phyloP scores from a whole-genome alignment of 2,329 filamentous ascomycete species.

The Teratosphaeria epicoccoides region DNA sequence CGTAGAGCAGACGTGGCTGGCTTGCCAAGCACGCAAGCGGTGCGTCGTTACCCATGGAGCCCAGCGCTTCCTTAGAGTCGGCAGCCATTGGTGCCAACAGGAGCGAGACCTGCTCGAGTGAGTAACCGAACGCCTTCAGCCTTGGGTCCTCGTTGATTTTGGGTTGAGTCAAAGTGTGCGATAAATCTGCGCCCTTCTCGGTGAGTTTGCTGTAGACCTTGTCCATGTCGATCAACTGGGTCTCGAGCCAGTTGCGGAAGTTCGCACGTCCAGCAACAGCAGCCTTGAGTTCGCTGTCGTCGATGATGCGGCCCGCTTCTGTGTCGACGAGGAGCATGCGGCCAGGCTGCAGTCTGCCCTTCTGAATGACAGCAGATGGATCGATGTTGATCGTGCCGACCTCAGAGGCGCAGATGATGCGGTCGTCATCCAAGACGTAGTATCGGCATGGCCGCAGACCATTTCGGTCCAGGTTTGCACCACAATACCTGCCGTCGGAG shows the following conservation, averaged over 20 bases:
- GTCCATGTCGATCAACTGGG: constrained; percentile 72
- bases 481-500: constrained; percentile 90
- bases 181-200: constrained; percentile 51
- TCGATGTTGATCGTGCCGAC: constrained; percentile 89
- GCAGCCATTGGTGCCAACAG: constrained; percentile 91
- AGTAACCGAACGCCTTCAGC: constrained; percentile 82
- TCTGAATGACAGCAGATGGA: constrained; percentile 80
- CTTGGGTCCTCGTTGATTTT: constrained; percentile 75
- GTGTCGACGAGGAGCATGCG: constrained; percentile 96
- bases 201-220: constrained; percentile 55
- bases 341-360: constrained; percentile 85
- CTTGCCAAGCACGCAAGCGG: constrained; percentile 85
- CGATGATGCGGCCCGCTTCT: constrained; percentile 79
- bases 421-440: constrained; percentile 93
- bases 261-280: constrained; percentile 78
- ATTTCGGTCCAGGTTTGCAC: constrained; percentile 92
- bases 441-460: constrained; percentile 91
- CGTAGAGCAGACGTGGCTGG: constrained; percentile 77
- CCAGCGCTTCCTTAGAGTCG: constrained; percentile 91
- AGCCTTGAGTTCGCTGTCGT: constrained; percentile 82
- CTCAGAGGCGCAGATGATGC: constrained; percentile 94
- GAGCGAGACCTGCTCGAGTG: constrained; percentile 86
- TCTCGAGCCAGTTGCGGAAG: constrained; percentile 80
- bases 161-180: constrained; percentile 54
- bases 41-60: constrained; percentile 96